Conservation (phyloP, 2,329 filamentous ascomycete species). For the Penicillium nordicum region DNA sequence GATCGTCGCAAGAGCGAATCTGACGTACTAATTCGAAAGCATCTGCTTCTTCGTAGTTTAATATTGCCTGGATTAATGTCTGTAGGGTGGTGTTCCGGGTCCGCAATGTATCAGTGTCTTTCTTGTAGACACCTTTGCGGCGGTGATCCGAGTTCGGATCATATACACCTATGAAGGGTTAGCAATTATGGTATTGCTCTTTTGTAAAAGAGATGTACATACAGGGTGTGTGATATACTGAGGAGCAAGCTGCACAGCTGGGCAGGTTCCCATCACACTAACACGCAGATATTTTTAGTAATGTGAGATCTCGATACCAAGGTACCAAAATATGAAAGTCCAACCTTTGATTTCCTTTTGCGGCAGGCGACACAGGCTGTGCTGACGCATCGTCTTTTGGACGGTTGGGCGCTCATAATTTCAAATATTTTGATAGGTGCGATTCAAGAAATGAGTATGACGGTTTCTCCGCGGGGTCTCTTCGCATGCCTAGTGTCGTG, state of each 20-base stretch:
- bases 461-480: conserved; percentile 19
- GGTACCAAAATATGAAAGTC: not conserved
- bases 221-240: conserved; percentile 66
- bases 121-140: conserved; percentile 93
- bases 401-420: conserved; percentile 30
- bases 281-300: conserved; percentile 4
- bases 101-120: conserved; percentile 85
- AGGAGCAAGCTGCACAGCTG: conserved; percentile 91
- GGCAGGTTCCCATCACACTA: conserved; percentile 85
- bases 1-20: conserved; percentile 79
- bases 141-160: conserved; percentile 95
- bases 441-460: conserved; percentile 2
- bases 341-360: conserved; percentile 69
- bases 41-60: conserved; percentile 86
- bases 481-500: conserved; percentile 27
- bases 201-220: conserved; percentile 8
- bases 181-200: not conserved
- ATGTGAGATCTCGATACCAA: not conserved
- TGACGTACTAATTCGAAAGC: conserved; percentile 75
- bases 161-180: conserved; percentile 69
- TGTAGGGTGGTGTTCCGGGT: conserved; percentile 83
- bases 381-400: conserved; percentile 73
- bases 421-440: conserved; percentile 16
- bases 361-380: conserved; percentile 81
- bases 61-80: conserved; percentile 85